These are phyloP conservation scores for Hanseniaspora mollemarum DNA, from an alignment of 805 yeast species.

Conservation along the genomic window DNA sequence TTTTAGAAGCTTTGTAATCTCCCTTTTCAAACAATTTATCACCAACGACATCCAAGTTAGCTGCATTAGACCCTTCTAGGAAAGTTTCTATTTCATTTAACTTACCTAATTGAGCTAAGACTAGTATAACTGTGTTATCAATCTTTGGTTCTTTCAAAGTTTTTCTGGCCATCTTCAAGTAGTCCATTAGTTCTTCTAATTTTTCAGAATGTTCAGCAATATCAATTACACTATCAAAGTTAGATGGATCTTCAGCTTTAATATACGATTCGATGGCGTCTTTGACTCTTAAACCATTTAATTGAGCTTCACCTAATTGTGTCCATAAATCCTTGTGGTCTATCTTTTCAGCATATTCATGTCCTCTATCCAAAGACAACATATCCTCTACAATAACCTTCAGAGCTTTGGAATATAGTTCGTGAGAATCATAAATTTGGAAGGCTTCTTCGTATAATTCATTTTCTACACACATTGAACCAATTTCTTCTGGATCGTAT, in stretches of 20 bases:
- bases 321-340: conserved; percentile 84
- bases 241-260: conserved; percentile 81
- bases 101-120: conserved; percentile 69
- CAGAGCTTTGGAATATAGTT: conserved; percentile 66
- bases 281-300: conserved; percentile 81
- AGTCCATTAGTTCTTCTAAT: conserved; percentile 82
- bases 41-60: conserved; percentile 84
- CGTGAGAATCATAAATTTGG: conserved; percentile 79
- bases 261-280: conserved; percentile 89
- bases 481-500: conserved; percentile 88
- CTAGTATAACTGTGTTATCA: conserved; percentile 82
- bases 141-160: conserved; percentile 80
- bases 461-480: conserved; percentile 79
- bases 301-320: conserved; percentile 89
- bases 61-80: conserved; percentile 79
- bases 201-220: conserved; percentile 92
- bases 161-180: conserved; percentile 82
- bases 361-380: conserved; percentile 91
- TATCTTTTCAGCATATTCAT: conserved; percentile 78
- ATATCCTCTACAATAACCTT: conserved; percentile 84
- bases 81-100: conserved; percentile 73
- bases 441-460: conserved; percentile 88
- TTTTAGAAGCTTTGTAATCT: conserved; percentile 86
- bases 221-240: conserved; percentile 84
- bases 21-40: conserved; percentile 72